Percentiles rank a stretch among this genome's conserved stretches.
phyloP scores from a whole-genome alignment of 352 stramenopile species.

The Globisporangium mamillatum region DNA sequence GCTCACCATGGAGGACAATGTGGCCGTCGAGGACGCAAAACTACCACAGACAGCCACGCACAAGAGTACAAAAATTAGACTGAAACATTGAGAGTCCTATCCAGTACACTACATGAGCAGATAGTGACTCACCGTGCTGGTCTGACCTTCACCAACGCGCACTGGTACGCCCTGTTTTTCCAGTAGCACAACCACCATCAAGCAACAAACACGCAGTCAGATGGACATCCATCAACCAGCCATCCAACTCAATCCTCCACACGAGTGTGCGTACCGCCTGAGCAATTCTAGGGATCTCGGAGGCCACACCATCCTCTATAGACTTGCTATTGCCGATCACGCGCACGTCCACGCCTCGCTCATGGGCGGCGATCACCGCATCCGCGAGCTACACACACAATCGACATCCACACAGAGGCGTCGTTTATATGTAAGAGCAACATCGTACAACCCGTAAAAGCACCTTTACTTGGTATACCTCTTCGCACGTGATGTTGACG shows the following conservation, averaged over 20 bases:
- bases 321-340: constrained; percentile 2
- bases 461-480: background rate
- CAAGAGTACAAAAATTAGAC: background rate
- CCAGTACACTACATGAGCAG: background rate
- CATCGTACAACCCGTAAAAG: too few relatives aligned
- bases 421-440: too few relatives aligned
- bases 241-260: too few relatives aligned
- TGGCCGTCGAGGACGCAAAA: background rate
- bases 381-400: background rate
- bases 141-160: background rate
- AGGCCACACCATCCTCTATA: background rate
- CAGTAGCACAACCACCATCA: background rate
- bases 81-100: background rate
- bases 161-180: background rate
- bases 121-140: background rate
- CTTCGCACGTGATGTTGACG: constrained; percentile 4
- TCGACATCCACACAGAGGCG: too few relatives aligned
- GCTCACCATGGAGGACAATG: background rate
- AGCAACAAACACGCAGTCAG: background rate
- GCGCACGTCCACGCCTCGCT: constrained; percentile 4
- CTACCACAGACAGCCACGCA: background rate
- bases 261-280: background rate
- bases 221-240: background rate
- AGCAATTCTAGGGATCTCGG: background rate
- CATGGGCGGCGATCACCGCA: constrained; percentile 1